Base-by-base conservation (phyloP, 306 rosid species). In the Vigna mungo region DNA sequence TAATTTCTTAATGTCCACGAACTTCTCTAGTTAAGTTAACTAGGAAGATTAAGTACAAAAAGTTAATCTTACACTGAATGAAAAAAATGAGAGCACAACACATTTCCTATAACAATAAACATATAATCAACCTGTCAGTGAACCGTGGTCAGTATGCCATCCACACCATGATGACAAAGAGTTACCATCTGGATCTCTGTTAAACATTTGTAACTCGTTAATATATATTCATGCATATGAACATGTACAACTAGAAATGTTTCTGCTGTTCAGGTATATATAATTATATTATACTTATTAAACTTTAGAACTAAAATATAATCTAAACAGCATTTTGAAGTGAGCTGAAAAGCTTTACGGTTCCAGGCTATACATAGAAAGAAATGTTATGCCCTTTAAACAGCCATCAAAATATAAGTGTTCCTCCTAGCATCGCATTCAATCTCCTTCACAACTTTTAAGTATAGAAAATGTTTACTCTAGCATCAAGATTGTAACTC, bases 131-230 rank as follows among this genome's bases (percentile, higher is more conserved):
- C 98, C 98, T 94, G 98, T 94, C 77, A 94, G 86, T 48, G 98
- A 94, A 79, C 96, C 97, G 71, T 94, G 97, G 85, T 94, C 98
- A 52, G 96, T 90, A 78, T 94, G 98, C 98, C 97, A 92, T 37
- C 98, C 98, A 62, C 98, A 94, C 98, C 98, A 94, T 77, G 97
- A 92, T 41, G 98, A 94, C 74, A 83, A 54, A 56, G 90, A 70
- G 77, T 82, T 67, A 49, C 52, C 67, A 85, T 84, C 96, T 73
- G 72, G 64, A 59, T 75, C 18, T 63, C 88, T 81, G 92, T 72
- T 83, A 86, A 84, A 85, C 61, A 78, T 74, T 55, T 43, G 65
- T 72, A 62, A 68, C 56, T 64, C 18, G 77, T 77, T 78, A 55
- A 77, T 49, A 74, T 68, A 48, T 48, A 67, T 44, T 13, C 52